A percentile compares a stretch with the other conserved stretches of the same genome.
phyloP scores from a whole-genome alignment of 2,329 filamentous ascomycete species.

The Sarocladiaceae sp. region DNA sequence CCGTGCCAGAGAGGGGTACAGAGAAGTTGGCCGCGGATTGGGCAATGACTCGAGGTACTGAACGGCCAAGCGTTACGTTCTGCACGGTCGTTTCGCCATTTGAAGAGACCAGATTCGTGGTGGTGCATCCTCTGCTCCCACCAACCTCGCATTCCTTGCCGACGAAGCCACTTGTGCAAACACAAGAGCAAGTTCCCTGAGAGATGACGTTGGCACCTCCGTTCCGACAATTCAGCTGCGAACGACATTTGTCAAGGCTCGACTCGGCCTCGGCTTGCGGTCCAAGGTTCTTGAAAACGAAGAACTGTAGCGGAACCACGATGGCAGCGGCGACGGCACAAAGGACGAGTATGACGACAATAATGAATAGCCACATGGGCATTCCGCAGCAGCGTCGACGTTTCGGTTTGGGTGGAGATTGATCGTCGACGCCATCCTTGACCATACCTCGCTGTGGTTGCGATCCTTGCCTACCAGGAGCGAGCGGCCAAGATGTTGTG shows the following conservation, averaged over 20 bases:
- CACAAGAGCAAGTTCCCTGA: slow-evolving; percentile 67
- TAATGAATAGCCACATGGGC: slow-evolving; percentile 69
- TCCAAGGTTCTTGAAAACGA: slow-evolving; percentile 49
- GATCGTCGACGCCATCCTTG: slow-evolving; percentile 13
- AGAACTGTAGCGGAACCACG: slow-evolving; percentile 64
- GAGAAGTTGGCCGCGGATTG: slow-evolving; percentile 63
- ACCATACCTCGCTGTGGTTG: slow-evolving; percentile 12
- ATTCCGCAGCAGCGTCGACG: slow-evolving; percentile 75
- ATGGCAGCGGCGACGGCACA: slow-evolving; percentile 74
- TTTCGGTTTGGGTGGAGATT: slow-evolving; percentile 22
- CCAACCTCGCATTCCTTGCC: slow-evolving; percentile 44
- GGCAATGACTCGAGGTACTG: slow-evolving; percentile 68
- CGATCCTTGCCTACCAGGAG: slow-evolving; percentile 20
- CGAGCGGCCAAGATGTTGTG: slow-evolving; percentile 43
- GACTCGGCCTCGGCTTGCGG: slow-evolving; percentile 29
- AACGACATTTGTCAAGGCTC: slow-evolving; percentile 48
- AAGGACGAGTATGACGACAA: slow-evolving; percentile 58
- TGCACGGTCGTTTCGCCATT: slow-evolving; percentile 32
- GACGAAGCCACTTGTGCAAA: slow-evolving; percentile 85
- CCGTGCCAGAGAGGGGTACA: slow-evolving; percentile 63
- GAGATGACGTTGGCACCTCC: slow-evolving; percentile 71
- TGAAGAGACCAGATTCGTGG: slow-evolving; percentile 37
- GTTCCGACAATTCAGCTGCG: slow-evolving; percentile 63
- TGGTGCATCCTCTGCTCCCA: slow-evolving; percentile 46
- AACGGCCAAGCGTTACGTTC: slow-evolving; percentile 75